phyloP scores from a whole-genome alignment of 768 basidiomycete genomes.

The Lyophyllum atratum region DNA sequence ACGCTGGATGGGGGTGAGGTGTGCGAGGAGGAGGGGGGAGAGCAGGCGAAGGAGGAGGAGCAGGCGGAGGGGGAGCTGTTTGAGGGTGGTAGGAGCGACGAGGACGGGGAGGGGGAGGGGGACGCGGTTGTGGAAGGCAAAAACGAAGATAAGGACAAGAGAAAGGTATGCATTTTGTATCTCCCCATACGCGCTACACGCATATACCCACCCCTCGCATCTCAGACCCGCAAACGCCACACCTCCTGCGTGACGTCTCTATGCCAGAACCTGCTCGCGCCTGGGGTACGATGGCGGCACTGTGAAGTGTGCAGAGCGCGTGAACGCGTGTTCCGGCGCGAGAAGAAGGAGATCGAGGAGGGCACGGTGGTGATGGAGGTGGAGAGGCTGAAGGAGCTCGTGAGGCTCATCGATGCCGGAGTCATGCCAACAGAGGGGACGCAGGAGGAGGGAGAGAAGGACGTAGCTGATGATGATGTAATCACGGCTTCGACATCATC shows the following conservation, averaged over 20 bases:
- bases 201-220: background rate
- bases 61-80: background rate
- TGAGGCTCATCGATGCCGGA: background rate
- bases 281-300: slow-evolving; percentile 46
- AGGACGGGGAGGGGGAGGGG: background rate
- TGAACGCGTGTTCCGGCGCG: slow-evolving; percentile 29
- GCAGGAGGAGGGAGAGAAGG: background rate
- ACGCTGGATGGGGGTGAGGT: slow-evolving; percentile 4
- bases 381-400: slow-evolving; percentile 11
- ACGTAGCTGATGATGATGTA: background rate
- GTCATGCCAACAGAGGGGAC: background rate
- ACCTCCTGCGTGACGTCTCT: slow-evolving; percentile 37
- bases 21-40: background rate
- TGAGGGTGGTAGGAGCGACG: background rate
- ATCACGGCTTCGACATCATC: background rate
- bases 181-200: background rate
- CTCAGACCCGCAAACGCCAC: slow-evolving; percentile 16
- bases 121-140: slow-evolving; percentile 6
- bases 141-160: background rate
- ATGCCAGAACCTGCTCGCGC: slow-evolving; percentile 46
- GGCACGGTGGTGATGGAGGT: background rate
- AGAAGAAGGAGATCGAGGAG: slow-evolving; percentile 14
- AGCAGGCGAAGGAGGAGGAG: background rate
- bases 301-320: slow-evolving; percentile 47
- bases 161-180: background rate